Evolutionary conservation across 2,329 filamentous ascomycete species (phyloP).

Genomic region (Calonectria montana): DNA sequence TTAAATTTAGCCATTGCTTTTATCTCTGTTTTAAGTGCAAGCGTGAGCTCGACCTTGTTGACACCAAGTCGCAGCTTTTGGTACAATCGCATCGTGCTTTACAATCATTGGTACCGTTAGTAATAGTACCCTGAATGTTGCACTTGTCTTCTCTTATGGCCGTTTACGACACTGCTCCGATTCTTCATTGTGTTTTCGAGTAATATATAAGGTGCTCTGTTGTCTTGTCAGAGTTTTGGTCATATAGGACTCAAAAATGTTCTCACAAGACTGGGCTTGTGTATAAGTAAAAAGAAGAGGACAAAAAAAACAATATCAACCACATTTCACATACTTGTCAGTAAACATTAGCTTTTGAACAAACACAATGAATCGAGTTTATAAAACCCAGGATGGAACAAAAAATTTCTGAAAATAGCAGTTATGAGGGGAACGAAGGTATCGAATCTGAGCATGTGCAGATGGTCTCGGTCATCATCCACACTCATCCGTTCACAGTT

Average conservation of each 20-base stretch:
- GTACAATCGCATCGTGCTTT: too few species aligned
- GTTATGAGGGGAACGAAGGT: neutral
- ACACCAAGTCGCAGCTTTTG: too few species aligned
- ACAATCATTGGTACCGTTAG: too few species aligned
- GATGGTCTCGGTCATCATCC: neutral
- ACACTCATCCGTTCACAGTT: neutral
- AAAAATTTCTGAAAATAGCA: neutral
- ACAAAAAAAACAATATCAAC: too few species aligned
- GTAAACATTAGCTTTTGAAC: neutral
- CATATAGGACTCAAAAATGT: neutral
- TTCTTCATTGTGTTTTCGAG: neutral
- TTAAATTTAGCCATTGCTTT: too few species aligned
- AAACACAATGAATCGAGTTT: neutral
- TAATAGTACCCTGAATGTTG: too few species aligned
- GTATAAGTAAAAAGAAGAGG: too few species aligned
- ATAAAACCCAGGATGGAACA: neutral
- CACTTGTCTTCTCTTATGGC: too few species aligned
- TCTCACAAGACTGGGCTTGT: too few species aligned
- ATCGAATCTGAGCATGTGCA: neutral
- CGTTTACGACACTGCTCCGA: too few species aligned
- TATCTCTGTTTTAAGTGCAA: too few species aligned
- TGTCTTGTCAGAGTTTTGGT: neutral
- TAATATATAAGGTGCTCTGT: neutral
- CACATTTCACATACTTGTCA: neutral
- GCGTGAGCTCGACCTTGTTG: too few species aligned